A percentile compares a stretch with the other conserved stretches of the same genome.
phyloP scores from a whole-genome alignment of 371 early-diverging fungal species.

The Circinella minor region DNA sequence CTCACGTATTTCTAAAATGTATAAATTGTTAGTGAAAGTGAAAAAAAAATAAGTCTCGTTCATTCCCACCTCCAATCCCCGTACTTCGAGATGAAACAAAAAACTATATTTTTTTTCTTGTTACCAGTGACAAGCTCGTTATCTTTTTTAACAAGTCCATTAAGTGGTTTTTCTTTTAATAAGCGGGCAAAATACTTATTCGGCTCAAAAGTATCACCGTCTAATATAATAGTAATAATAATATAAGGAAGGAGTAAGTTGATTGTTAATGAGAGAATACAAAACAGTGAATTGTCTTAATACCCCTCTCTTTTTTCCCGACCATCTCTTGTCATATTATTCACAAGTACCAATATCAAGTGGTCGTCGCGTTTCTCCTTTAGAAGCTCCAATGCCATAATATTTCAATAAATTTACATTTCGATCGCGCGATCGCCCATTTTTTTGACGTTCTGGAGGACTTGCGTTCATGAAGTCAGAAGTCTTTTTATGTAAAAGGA shows the following conservation, averaged over 20 bases:
- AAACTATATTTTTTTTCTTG: not conserved
- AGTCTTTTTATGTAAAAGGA: no score
- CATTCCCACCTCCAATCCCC: no score
- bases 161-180: conserved; percentile 67
- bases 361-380: conserved; percentile 28
- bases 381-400: conserved; percentile 37
- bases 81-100: no score
- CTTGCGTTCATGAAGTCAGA: not conserved
- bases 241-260: not conserved
- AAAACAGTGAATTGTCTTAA: no score
- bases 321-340: not conserved
- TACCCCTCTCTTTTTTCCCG: not conserved
- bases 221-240: conserved; percentile 35
- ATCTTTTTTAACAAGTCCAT: conserved; percentile 72
- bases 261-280: no score
- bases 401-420: conserved; percentile 33
- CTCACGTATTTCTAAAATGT: conserved; percentile 70
- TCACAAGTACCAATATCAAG: conserved; percentile 36
- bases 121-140: conserved; percentile 77
- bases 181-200: conserved; percentile 75
- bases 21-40: no score
- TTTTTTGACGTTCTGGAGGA: conserved; percentile 14
- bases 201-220: conserved; percentile 71
- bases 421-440: conserved; percentile 17
- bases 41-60: no score